phyloP scores from a whole-genome alignment of 345 rosid species.

The Kernera saxatilis region DNA sequence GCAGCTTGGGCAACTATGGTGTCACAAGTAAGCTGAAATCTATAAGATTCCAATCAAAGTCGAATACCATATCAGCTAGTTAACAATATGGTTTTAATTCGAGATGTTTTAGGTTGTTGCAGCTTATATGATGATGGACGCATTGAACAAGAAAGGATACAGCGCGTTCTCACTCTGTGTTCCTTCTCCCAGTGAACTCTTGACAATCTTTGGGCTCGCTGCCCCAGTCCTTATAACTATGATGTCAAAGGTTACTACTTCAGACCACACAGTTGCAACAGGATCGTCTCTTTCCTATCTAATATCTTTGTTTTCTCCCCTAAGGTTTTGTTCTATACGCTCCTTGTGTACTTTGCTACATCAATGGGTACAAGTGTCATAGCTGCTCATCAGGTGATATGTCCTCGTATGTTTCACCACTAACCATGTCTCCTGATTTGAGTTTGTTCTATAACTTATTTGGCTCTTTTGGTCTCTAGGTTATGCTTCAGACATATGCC shows the following conservation, averaged over 20 bases:
- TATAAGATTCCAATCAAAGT: not conserved
- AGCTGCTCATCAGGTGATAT: conserved; percentile 91
- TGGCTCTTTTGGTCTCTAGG: conserved; percentile 34
- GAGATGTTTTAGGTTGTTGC: conserved; percentile 54
- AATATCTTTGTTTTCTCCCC: conserved; percentile 10
- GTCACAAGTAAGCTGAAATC: conserved; percentile 59
- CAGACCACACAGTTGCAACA: conserved; percentile 1
- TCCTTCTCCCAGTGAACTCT: conserved; percentile 56
- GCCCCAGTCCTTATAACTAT: conserved; percentile 73
- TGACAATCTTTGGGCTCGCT: conserved; percentile 56
- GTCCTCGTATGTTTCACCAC: not conserved
- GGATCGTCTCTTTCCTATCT: conserved; percentile 7
- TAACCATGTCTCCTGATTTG: not conserved
- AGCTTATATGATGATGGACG: conserved; percentile 73
- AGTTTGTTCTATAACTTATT: not conserved
- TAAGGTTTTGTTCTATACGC: conserved; percentile 74
- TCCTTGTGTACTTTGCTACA: conserved; percentile 77
- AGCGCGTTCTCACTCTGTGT: conserved; percentile 51
- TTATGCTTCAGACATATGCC: conserved; percentile 61
- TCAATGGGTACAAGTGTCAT: conserved; percentile 72
- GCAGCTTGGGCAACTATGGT: conserved; percentile 98
- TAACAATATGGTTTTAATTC: conserved; percentile 13
- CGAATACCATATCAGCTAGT: not conserved
- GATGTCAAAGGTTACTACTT: conserved; percentile 63
- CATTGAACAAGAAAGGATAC: conserved; percentile 69